A percentile compares a stretch with the other conserved stretches of the same genome.
Conservation (phyloP, 768 basidiomycete genomes). For the Russula emetica region DNA sequence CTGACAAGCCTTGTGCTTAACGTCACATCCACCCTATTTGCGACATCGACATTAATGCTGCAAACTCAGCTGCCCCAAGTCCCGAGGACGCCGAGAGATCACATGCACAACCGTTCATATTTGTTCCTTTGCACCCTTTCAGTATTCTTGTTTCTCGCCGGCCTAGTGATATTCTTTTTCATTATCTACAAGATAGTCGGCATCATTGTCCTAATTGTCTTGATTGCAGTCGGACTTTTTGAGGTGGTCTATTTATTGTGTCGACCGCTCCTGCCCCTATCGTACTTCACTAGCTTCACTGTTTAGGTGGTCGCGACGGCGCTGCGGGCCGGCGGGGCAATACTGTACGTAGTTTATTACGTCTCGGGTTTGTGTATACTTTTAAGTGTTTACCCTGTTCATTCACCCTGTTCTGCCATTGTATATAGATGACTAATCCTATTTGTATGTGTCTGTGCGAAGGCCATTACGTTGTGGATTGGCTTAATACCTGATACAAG, state of each 20-base stretch:
- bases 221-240: constrained; percentile 5
- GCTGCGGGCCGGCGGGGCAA: neutral
- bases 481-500: too few species aligned
- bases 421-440: neutral
- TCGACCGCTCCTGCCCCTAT: constrained; percentile 12
- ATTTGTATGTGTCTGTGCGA: too few species aligned
- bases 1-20: constrained; percentile 20
- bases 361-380: too few species aligned
- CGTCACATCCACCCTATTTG: constrained; percentile 18
- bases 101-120: constrained; percentile 36
- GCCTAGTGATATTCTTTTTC: constrained; percentile 43
- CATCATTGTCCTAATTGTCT: neutral
- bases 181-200: constrained; percentile 27
- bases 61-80: constrained; percentile 20
- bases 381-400: neutral
- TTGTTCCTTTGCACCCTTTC: constrained; percentile 40
- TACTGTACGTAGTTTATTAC: too few species aligned
- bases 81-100: constrained; percentile 29
- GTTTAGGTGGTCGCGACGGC: neutral
- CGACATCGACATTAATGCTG: constrained; percentile 10
- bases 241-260: neutral
- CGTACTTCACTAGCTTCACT: constrained; percentile 13
- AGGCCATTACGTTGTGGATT: too few species aligned
- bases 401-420: too few species aligned
- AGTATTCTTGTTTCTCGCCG: constrained; percentile 47